Conservation (phyloP, 2,329 filamentous ascomycete species). For the Coleophoma crateriformis region DNA sequence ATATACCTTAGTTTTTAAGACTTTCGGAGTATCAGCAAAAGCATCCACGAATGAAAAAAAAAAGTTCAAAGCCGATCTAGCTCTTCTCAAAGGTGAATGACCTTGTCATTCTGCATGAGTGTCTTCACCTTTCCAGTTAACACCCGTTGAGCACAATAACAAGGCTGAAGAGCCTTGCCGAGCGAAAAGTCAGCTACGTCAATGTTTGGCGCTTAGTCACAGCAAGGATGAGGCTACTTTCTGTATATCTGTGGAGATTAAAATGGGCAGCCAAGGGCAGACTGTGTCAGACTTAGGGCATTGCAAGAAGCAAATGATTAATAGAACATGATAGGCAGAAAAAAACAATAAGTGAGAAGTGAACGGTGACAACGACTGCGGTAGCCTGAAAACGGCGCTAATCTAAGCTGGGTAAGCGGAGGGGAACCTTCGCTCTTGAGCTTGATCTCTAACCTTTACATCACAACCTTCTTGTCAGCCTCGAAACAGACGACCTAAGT, state of each 20-base stretch:
- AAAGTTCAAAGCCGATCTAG: background rate
- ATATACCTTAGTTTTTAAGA: constrained; percentile 23
- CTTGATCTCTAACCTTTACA: too few relatives aligned
- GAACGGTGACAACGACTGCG: background rate
- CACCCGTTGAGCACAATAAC: background rate
- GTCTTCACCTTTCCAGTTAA: background rate
- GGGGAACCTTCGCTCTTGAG: too few relatives aligned
- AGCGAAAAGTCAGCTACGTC: background rate
- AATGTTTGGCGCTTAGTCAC: too few relatives aligned
- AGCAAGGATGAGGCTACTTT: too few relatives aligned
- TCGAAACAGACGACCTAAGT: background rate
- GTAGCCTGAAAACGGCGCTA: background rate
- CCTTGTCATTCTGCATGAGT: background rate
- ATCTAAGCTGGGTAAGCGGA: background rate
- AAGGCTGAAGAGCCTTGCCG: background rate
- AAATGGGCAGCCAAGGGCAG: too few relatives aligned
- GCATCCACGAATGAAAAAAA: too few relatives aligned
- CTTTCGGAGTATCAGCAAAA: too few relatives aligned
- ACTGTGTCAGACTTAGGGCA: too few relatives aligned
- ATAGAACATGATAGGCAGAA: too few relatives aligned
- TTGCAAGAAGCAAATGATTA: too few relatives aligned
- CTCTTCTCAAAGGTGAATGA: background rate
- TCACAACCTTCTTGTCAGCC: background rate
- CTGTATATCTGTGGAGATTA: too few relatives aligned
- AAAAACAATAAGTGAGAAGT: background rate